Conservation (phyloP, 768 basidiomycete species). For the Tylopilus balloui region DNA sequence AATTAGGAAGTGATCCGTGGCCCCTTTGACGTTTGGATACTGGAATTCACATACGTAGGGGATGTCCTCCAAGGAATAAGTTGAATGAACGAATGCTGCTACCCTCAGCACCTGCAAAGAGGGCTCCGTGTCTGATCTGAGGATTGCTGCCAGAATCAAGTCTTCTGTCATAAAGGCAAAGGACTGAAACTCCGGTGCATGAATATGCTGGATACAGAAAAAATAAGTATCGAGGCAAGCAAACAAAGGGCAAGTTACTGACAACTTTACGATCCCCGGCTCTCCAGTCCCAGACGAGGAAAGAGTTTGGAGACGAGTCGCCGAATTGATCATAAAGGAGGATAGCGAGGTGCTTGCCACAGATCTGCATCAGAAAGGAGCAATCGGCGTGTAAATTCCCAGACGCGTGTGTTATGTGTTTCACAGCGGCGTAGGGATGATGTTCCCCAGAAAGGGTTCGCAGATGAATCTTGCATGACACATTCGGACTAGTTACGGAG, state of each 20-base stretch:
- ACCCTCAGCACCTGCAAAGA: constrained; percentile 21
- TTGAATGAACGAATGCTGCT: neutral
- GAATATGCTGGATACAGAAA: constrained; percentile 17
- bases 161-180: constrained; percentile 34
- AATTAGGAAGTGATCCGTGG: constrained; percentile 23
- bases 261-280: constrained; percentile 29
- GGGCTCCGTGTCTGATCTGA: constrained; percentile 2
- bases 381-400: constrained; percentile 1
- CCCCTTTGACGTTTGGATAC: constrained; percentile 21
- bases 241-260: constrained; percentile 5
- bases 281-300: constrained; percentile 36
- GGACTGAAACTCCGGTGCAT: constrained; percentile 23
- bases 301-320: constrained; percentile 4
- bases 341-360: constrained; percentile 29
- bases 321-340: constrained; percentile 19
- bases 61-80: constrained; percentile 11
- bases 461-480: constrained; percentile 25
- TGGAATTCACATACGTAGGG: constrained; percentile 24
- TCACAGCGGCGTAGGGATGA: constrained; percentile 21
- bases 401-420: constrained; percentile 14
- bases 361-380: constrained; percentile 31
- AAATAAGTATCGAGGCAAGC: neutral
- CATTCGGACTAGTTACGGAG: constrained; percentile 13
- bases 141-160: constrained; percentile 22
- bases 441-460: constrained; percentile 28